Conservation (phyloP, 2,329 filamentous ascomycete genomes). For the Albifimbria verrucaria region DNA sequence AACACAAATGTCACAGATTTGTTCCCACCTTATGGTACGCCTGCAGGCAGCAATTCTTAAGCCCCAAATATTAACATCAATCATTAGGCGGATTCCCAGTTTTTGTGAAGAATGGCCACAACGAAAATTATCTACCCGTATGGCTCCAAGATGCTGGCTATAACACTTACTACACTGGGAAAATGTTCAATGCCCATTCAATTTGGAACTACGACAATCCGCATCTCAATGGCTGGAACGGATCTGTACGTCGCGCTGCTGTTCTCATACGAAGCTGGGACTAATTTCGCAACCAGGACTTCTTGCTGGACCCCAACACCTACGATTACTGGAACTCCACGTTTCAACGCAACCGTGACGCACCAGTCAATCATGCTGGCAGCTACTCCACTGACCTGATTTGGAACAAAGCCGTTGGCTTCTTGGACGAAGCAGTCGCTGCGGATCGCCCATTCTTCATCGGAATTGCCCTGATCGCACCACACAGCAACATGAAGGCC, state of each 20-base stretch:
- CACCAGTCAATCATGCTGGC: conserved; percentile 23
- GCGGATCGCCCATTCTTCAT: conserved; percentile 63
- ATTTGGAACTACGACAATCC: conserved; percentile 59
- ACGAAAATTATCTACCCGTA: conserved; percentile 44
- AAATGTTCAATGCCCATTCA: conserved; percentile 65
- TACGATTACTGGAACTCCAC: conserved; percentile 47
- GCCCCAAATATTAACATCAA: background rate
- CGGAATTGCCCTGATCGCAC: conserved; percentile 61
- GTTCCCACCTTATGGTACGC: conserved; percentile 45
- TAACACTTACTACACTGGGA: conserved; percentile 70
- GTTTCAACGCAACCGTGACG: conserved; percentile 40
- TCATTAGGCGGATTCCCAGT: conserved; percentile 45
- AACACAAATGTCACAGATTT: conserved; percentile 68
- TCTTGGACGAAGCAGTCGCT: conserved; percentile 58
- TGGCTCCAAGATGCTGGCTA: conserved; percentile 70
- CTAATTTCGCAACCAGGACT: no score
- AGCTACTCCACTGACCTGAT: conserved; percentile 53
- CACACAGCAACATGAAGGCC: conserved; percentile 53
- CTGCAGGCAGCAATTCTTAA: no score
- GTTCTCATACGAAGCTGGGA: no score
- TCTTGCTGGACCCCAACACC: conserved; percentile 32
- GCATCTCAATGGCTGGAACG: conserved; percentile 55
- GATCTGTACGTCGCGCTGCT: conserved; percentile 32
- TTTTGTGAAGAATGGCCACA: background rate
- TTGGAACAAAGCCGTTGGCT: conserved; percentile 53